These are phyloP conservation scores for Dissophora ornata DNA, from an alignment of 192 early-diverging fungal species.

Conservation along the genomic window DNA sequence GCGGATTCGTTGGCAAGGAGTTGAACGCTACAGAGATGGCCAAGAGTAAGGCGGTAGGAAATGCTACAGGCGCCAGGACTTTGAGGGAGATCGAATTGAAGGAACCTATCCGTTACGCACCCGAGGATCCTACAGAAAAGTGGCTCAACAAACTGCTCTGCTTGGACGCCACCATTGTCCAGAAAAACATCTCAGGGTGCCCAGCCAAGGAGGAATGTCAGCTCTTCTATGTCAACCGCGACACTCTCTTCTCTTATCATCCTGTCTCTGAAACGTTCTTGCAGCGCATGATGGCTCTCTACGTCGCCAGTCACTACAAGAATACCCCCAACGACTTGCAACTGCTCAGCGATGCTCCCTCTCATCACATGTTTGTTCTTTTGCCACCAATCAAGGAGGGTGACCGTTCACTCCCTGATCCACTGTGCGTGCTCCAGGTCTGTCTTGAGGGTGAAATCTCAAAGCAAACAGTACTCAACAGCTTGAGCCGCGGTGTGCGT, in stretches of 20 bases:
- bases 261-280: slow-evolving; percentile 96
- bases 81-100: slow-evolving; percentile 93
- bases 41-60: slow-evolving; percentile 51
- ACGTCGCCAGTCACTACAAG: slow-evolving; percentile 99
- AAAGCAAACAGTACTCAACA: slow-evolving; percentile 81
- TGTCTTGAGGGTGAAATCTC: slow-evolving; percentile 97
- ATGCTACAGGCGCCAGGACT: slow-evolving; percentile 68
- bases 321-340: slow-evolving; percentile 99
- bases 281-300: slow-evolving; percentile 97
- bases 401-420: slow-evolving; percentile 86
- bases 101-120: slow-evolving; percentile 94
- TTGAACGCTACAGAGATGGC: slow-evolving; percentile 59
- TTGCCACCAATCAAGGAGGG: slow-evolving; percentile 86
- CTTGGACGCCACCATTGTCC: slow-evolving; percentile 83
- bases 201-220: slow-evolving; percentile 95
- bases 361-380: slow-evolving; percentile 97
- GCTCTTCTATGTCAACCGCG: slow-evolving; percentile 96
- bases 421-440: slow-evolving; percentile 89
- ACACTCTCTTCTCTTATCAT: slow-evolving; percentile 98
- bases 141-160: slow-evolving; percentile 98
- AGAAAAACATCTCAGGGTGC: slow-evolving; percentile 83
- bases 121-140: slow-evolving; percentile 88
- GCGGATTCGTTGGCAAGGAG: slow-evolving; percentile 69
- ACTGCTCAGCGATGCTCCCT: slow-evolving; percentile 97
- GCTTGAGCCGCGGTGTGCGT: slow-evolving; percentile 87